A percentile compares a stretch with the other conserved stretches of the same genome.
Evolutionary conservation across 169 alveolate genomes (phyloP).

Genomic region (Plasmodium yoelii): DNA sequence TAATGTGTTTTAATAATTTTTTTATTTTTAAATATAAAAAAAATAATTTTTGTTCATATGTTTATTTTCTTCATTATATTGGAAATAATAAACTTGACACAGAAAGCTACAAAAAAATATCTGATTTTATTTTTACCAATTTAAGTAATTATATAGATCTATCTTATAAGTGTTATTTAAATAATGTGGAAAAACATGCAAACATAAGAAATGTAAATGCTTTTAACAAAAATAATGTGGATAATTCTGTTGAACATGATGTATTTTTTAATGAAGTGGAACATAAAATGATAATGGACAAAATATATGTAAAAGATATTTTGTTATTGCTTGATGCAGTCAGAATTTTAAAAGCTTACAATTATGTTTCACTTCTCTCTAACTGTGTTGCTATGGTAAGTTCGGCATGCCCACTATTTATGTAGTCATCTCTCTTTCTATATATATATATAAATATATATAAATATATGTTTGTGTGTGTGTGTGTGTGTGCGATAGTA

Average conservation of each 20-base stretch:
- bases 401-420: no score
- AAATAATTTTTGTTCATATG: constrained; percentile 48
- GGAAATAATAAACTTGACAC: constrained; percentile 1
- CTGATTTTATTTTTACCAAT: constrained; percentile 12
- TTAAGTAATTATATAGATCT: constrained; percentile 25
- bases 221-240: not conserved
- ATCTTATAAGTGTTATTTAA: constrained; percentile 20
- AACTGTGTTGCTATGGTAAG: constrained; percentile 28
- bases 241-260: not conserved
- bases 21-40: constrained; percentile 33
- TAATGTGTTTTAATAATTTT: constrained; percentile 30
- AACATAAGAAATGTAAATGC: not conserved
- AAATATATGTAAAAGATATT: constrained; percentile 53
- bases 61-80: constrained; percentile 54
- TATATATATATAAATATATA: not conserved
- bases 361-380: constrained; percentile 6
- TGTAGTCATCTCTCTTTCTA: no score
- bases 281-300: constrained; percentile 40
- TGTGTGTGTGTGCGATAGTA: not conserved
- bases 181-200: not conserved
- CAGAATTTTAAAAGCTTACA: constrained; percentile 44
- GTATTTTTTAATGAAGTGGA: constrained; percentile 32
- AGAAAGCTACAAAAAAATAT: constrained; percentile 12
- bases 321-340: constrained; percentile 39
- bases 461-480: not conserved